Percentiles rank a stretch among this genome's conserved stretches.
Conservation (phyloP, 805 yeast species). For the Wickerhamomyces strasburgensis region DNA sequence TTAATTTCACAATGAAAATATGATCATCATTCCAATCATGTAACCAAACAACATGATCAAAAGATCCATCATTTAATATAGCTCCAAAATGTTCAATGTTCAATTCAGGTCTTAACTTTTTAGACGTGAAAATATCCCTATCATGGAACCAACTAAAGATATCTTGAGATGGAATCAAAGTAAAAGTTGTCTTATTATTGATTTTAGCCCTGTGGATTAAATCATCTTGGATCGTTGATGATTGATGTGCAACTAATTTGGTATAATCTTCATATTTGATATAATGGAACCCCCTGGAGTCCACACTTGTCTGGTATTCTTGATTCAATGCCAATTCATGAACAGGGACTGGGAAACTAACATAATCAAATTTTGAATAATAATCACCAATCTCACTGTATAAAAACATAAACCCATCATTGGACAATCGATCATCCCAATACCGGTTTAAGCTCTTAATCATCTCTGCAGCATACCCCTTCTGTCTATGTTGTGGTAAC, state of each 20-base stretch:
- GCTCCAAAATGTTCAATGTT: slow-evolving; percentile 26
- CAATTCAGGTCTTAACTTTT: slow-evolving; percentile 20
- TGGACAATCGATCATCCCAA: slow-evolving; percentile 30
- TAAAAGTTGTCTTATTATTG: slow-evolving; percentile 22
- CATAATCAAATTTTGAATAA: slow-evolving; percentile 60
- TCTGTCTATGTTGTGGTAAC: slow-evolving; percentile 39
- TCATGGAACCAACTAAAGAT: slow-evolving; percentile 39
- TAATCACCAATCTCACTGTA: slow-evolving; percentile 74
- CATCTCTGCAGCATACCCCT: slow-evolving; percentile 53
- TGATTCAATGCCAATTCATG: slow-evolving; percentile 24
- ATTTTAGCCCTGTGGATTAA: slow-evolving; percentile 19
- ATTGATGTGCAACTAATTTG: slow-evolving; percentile 27
- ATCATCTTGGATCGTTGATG: slow-evolving; percentile 15
- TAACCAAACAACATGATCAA: slow-evolving; percentile 40
- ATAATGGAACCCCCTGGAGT: slow-evolving; percentile 16
- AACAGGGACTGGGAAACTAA: slow-evolving; percentile 34
- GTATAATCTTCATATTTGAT: slow-evolving; percentile 29
- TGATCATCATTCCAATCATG: slow-evolving; percentile 35
- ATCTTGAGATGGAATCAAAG: slow-evolving; percentile 32
- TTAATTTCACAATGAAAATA: slow-evolving; percentile 22
- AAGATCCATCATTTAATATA: slow-evolving; percentile 16
- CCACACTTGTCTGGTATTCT: slow-evolving; percentile 12
- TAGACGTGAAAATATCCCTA: slow-evolving; percentile 33
- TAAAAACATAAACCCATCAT: slow-evolving; percentile 36
- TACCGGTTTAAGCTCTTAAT: slow-evolving; percentile 31